Evolutionary conservation across 257 asterid genomes (phyloP), one percentile per base, ranked within the genome.

Genomic region (Plantago major): DNA sequence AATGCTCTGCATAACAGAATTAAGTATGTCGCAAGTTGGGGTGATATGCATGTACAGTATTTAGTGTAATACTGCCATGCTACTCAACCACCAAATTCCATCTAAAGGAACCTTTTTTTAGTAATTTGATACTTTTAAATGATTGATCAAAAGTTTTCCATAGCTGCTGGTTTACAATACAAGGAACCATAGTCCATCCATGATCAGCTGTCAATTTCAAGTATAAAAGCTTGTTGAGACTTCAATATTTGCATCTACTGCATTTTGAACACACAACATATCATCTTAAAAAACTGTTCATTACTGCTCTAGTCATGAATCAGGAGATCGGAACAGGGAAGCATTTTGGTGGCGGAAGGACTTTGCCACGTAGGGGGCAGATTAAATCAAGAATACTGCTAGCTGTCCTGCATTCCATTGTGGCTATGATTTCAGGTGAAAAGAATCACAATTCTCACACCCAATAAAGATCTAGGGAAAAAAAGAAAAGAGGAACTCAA

Each of bases 281-380:
- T 43, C 14, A 43, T 8, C 11, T 8, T 8, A 3, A 43, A 9
- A 8, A 43, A 10, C n/a, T 43, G 14, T 8, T 2, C 14, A 43
- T 43, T 3, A 43, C 47, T 2, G 5, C 57, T 30, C 37, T 30
- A 30, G 37, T 30, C 37, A 30, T 30, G 37, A 30, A 30, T 30
- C 37, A 30, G 37, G 4, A 30, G 37, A 30, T 30, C 11, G 65
- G 73, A 56, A 52, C 77, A 42, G 19, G 59, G 26, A 40, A 64
- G 55, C 69, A 73, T 46, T 38, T 59, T 10, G 55, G 75, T 19
- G 47, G 47, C 40, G 11, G 67, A 10, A 73, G 65, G 71, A 67
- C 68, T 17, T n/a, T 71, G 16, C 82, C 85, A 10, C 73, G 66
- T 49, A 80, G 82, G 60, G 82, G 85, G 6, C 82, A 68, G 17